Conservation (phyloP, 78 protist genomes). For the Cavenderia fasciculata region DNA sequence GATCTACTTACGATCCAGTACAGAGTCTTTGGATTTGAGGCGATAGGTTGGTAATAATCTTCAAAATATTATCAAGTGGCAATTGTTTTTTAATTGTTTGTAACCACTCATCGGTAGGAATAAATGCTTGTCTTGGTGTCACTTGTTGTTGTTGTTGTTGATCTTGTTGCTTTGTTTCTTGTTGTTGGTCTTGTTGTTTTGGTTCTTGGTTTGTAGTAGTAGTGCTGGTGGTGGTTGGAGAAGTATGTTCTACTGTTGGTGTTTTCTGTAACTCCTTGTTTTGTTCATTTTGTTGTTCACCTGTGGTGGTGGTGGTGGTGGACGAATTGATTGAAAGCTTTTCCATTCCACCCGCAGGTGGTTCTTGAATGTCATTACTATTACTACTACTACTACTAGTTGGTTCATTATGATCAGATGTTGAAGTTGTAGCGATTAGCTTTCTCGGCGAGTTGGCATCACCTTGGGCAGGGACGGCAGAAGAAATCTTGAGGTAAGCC, state of each 20-base stretch:
- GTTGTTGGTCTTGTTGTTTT: background rate
- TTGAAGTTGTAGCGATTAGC: background rate
- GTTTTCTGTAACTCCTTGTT: background rate
- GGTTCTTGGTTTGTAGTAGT: background rate
- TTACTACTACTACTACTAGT: too few relatives aligned
- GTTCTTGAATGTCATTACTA: background rate
- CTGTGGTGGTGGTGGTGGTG: too few relatives aligned
- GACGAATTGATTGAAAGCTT: too few relatives aligned
- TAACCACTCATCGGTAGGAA: slow-evolving; percentile 83
- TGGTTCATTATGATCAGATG: background rate
- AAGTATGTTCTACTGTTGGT: slow-evolving; percentile 18
- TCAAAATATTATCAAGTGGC: slow-evolving; percentile 58
- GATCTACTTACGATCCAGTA: slow-evolving; percentile 14
- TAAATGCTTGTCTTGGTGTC: background rate
- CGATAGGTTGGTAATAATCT: slow-evolving; percentile 51
- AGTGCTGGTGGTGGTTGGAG: background rate
- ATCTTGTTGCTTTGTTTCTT: background rate
- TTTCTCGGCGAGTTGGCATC: background rate
- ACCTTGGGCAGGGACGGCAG: background rate
- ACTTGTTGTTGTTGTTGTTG: slow-evolving; percentile 7
- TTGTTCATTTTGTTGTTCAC: slow-evolving; percentile 9
- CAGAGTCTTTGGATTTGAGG: slow-evolving; percentile 81
- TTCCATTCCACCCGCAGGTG: too few relatives aligned
- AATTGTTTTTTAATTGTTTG: slow-evolving; percentile 57
- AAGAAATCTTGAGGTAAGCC: slow-evolving; percentile 31